These are phyloP conservation scores for Citrus sinensis DNA, from an alignment of 345 rosid species.

Conservation along the genomic window DVS_A1.0 CM039167.1:16645001-16645500, in stretches of 20 bases:
- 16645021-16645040: not conserved
- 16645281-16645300: not conserved
- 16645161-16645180: not conserved
- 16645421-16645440: too few relatives aligned
- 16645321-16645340: not conserved
- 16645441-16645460: not conserved
- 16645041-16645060: not conserved
- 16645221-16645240: not conserved
- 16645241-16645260: not conserved
- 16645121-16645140: not conserved
- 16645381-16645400: not conserved
- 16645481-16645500: not conserved
- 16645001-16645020: constrained; percentile 21
- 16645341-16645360: not conserved
- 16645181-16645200: not conserved
- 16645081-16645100: not conserved
- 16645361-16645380: not conserved
- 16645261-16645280: not conserved
- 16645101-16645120: not conserved
- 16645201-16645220: not conserved
- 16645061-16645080: not conserved
- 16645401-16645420: not conserved
- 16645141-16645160: not conserved
- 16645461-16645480: not conserved
- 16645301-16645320: not conserved